A percentile compares a stretch with the other conserved stretches of the same genome.
These are phyloP conservation scores for Tricholoma sp. DNA, from an alignment of 768 basidiomycete genomes.

Conservation along the genomic window DNA sequence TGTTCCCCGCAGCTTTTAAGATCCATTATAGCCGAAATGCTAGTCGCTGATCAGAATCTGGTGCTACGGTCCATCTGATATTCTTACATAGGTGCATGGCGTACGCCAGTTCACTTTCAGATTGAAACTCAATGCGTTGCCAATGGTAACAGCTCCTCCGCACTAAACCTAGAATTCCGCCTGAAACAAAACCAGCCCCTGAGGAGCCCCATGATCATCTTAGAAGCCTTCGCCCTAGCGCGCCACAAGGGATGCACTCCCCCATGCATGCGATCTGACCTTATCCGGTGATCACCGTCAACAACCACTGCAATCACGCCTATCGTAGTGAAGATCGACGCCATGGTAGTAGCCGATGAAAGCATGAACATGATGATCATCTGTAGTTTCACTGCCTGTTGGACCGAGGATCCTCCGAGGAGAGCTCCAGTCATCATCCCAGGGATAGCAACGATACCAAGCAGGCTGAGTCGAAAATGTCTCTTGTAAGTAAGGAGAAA, in stretches of 20 bases:
- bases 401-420: conserved; percentile 77
- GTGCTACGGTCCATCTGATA: no score
- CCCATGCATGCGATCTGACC: conserved; percentile 56
- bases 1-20: no score
- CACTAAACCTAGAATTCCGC: no score
- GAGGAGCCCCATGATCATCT: conserved; percentile 1
- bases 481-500: not conserved
- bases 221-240: conserved; percentile 11
- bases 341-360: conserved; percentile 68
- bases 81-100: no score
- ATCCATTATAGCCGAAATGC: no score
- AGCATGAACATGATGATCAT: conserved; percentile 98
- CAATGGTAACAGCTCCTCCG: no score
- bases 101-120: no score
- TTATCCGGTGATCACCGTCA: conserved; percentile 63
- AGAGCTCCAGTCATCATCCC: conserved; percentile 95
- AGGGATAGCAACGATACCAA: conserved; percentile 75
- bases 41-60: no score
- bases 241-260: conserved; percentile 21
- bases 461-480: conserved; percentile 40
- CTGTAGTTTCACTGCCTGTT: conserved; percentile 81
- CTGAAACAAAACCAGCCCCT: no score
- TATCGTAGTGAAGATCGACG: conserved; percentile 60
- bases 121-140: no score
- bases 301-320: conserved; percentile 58